Conservation (phyloP, 768 basidiomycete species). For the Sporobolomyces roseus region DNA sequence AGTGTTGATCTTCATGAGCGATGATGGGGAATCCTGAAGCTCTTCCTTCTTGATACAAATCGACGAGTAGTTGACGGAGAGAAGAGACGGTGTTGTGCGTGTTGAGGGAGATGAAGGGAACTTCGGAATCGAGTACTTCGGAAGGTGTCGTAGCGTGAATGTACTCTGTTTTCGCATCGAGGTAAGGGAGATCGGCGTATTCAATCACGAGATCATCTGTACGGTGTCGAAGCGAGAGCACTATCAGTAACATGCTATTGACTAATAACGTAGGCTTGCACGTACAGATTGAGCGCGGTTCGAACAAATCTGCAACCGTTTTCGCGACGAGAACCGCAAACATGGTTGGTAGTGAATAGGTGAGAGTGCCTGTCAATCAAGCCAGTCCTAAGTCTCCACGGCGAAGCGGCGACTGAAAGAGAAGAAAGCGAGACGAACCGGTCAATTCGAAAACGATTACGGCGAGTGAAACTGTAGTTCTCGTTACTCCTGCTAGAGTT, state of each 20-base stretch:
- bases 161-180: slow-evolving; percentile 86
- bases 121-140: slow-evolving; percentile 47
- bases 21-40: slow-evolving; percentile 85
- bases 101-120: slow-evolving; percentile 71
- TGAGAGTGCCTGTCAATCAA: slow-evolving; percentile 73
- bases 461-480: slow-evolving; percentile 86
- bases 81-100: slow-evolving; percentile 69
- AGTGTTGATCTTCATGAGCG: slow-evolving; percentile 50
- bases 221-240: background rate
- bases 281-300: slow-evolving; percentile 85
- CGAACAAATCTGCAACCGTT: slow-evolving; percentile 78
- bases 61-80: slow-evolving; percentile 67
- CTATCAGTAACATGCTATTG: background rate
- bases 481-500: slow-evolving; percentile 87
- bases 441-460: slow-evolving; percentile 88
- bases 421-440: too few relatives aligned
- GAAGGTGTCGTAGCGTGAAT: slow-evolving; percentile 26
- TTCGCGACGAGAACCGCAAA: slow-evolving; percentile 77
- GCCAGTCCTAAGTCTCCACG: too few relatives aligned
- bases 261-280: background rate
- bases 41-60: slow-evolving; percentile 56
- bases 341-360: slow-evolving; percentile 88
- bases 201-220: slow-evolving; percentile 79
- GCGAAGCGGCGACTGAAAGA: too few relatives aligned
- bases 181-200: slow-evolving; percentile 80